Conservation (phyloP, 208 protist species). For the Acanthamoeba pearcei region DNA sequence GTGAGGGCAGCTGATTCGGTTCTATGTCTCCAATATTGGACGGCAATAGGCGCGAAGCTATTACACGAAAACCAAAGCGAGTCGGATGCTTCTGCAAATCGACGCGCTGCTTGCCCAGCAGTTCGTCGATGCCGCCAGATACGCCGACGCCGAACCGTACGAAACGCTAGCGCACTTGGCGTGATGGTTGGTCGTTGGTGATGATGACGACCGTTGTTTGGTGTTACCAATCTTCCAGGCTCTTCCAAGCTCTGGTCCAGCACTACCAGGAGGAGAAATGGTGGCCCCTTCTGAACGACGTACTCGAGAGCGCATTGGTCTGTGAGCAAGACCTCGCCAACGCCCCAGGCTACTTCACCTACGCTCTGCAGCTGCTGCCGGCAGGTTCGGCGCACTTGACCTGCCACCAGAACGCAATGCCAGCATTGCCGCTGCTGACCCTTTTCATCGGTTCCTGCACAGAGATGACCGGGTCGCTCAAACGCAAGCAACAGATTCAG, state of each 20-base stretch:
- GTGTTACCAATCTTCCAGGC: neutral
- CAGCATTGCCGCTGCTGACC: neutral
- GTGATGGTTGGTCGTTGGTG: neutral
- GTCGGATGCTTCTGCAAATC: constrained; percentile 27
- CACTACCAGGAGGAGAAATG: neutral
- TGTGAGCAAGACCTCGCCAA: neutral
- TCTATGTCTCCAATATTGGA: too few relatives aligned
- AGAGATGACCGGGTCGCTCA: neutral
- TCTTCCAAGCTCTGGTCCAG: constrained; percentile 2
- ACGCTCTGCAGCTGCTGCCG: constrained; percentile 33
- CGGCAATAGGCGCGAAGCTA: neutral
- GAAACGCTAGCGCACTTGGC: neutral
- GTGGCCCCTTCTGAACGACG: neutral
- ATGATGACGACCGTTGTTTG: too few relatives aligned
- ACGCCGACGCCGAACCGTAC: constrained; percentile 16
- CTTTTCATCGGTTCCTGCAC: neutral
- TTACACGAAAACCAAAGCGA: neutral
- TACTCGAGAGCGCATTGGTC: neutral
- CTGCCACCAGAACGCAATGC: neutral
- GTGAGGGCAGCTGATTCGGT: too few relatives aligned
- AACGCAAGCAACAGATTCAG: constrained; percentile 56
- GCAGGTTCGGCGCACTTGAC: neutral
- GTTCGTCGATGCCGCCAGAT: constrained; percentile 10
- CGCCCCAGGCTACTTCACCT: neutral
- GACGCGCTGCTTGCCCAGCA: constrained; percentile 44